Evolutionary conservation across 169 alveolate genomes (phyloP).

Genomic region (Perkinsus chesapeaki): DNA sequence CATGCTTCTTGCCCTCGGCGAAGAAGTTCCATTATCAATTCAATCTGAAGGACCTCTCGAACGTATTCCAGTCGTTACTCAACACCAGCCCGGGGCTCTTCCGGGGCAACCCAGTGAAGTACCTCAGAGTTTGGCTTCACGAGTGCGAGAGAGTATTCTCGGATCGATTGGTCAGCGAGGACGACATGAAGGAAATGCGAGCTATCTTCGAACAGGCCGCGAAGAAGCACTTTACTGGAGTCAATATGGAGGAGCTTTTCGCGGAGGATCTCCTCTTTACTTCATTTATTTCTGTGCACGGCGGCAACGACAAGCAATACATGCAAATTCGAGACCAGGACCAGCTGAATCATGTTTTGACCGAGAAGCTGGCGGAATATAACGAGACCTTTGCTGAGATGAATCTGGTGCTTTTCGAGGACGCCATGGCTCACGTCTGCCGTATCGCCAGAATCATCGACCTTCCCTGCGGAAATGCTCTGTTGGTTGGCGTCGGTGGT

Average conservation of each 20-base stretch:
- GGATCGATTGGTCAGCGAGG: slow-evolving; percentile 76
- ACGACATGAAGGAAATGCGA: slow-evolving; percentile 66
- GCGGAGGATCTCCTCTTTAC: slow-evolving; percentile 67
- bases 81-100: slow-evolving; percentile 67
- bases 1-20: slow-evolving; percentile 84
- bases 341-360: slow-evolving; percentile 69
- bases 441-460: slow-evolving; percentile 85
- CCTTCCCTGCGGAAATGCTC: slow-evolving; percentile 84
- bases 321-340: slow-evolving; percentile 62
- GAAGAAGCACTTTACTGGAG: slow-evolving; percentile 50
- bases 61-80: slow-evolving; percentile 77
- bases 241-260: slow-evolving; percentile 50
- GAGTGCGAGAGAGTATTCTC: slow-evolving; percentile 86
- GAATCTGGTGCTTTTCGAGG: slow-evolving; percentile 86
- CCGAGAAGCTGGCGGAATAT: slow-evolving; percentile 77
- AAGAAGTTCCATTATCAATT: slow-evolving; percentile 91
- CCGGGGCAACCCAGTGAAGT: slow-evolving; percentile 61
- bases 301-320: slow-evolving; percentile 73
- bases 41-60: slow-evolving; percentile 84
- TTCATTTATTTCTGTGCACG: slow-evolving; percentile 72
- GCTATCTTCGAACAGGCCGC: slow-evolving; percentile 53
- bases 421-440: slow-evolving; percentile 85
- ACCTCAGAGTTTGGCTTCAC: slow-evolving; percentile 84
- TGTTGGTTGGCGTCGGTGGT: slow-evolving; percentile 96
- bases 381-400: slow-evolving; percentile 79